A percentile compares a stretch with the other conserved stretches of the same genome.
Conservation (phyloP, 73 alveolate species). For the Paraurostyla sp. region DNA sequence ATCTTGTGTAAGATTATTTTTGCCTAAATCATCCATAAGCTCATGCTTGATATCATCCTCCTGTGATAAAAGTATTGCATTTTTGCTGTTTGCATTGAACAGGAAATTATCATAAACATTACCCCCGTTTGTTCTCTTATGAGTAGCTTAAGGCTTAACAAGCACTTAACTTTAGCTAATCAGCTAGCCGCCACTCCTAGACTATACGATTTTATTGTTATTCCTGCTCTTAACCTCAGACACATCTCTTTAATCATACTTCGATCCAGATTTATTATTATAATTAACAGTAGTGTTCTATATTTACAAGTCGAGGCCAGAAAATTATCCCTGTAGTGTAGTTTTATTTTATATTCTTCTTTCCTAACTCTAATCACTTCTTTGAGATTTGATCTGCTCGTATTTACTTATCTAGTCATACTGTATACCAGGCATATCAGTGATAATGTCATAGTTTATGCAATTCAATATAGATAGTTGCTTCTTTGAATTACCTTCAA, state of each 20-base stretch:
- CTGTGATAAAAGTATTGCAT: neutral
- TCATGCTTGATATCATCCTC: neutral
- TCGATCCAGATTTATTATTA: no score
- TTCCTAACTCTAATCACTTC: constrained; percentile 41
- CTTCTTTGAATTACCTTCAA: neutral
- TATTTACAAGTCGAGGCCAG: neutral
- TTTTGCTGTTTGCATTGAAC: constrained; percentile 6
- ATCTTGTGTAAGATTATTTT: neutral
- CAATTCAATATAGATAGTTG: neutral
- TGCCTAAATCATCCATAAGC: neutral
- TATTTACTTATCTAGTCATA: constrained; percentile 46
- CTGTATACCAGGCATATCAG: constrained; percentile 58
- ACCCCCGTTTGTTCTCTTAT: constrained; percentile 25
- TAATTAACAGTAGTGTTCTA: neutral
- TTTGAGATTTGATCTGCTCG: constrained; percentile 18
- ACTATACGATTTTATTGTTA: neutral
- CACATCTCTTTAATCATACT: neutral
- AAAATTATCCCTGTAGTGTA: neutral
- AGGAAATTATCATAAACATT: constrained; percentile 23
- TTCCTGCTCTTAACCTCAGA: constrained; percentile 5
- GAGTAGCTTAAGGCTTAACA: neutral
- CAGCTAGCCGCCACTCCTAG: constrained; percentile 17
- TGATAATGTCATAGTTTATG: neutral
- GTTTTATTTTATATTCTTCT: neutral
- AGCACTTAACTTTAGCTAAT: neutral